A percentile compares a stretch with the other conserved stretches of the same genome.
These are phyloP conservation scores for Moesziomyces parantarcticus DNA, from an alignment of 1,284 basidiomycete species.

Conservation along the genomic window DNA sequence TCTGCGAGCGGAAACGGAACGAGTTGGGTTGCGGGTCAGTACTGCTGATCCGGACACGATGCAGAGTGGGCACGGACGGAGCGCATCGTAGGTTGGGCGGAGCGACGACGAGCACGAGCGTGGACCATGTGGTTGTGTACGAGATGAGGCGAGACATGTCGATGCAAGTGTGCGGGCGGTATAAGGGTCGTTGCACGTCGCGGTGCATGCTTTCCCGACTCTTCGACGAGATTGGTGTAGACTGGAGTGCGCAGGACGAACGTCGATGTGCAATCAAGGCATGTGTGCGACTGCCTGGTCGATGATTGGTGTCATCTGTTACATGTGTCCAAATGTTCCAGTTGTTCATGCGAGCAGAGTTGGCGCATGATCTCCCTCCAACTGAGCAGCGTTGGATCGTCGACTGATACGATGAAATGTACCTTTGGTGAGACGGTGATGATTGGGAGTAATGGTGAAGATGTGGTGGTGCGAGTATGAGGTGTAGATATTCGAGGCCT, in stretches of 20 bases:
- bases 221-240: too few relatives aligned
- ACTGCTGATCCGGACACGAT: neutral
- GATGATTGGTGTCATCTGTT: too few relatives aligned
- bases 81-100: neutral
- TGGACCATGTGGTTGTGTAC: neutral
- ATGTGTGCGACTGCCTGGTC: too few relatives aligned
- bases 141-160: neutral
- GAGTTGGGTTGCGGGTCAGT: conserved; percentile 4
- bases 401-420: neutral
- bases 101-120: conserved; percentile 8
- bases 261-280: too few relatives aligned
- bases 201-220: too few relatives aligned
- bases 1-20: conserved; percentile 19
- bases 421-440: neutral
- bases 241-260: too few relatives aligned
- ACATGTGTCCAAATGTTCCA: too few relatives aligned
- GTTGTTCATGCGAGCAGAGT: too few relatives aligned
- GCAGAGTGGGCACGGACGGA: neutral
- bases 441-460: neutral
- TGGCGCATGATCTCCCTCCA: too few relatives aligned
- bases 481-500: neutral
- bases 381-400: too few relatives aligned
- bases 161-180: neutral
- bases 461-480: neutral
- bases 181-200: neutral